Conservation (phyloP, 768 basidiomycete genomes). For the Lepiota subincarnata region DNA sequence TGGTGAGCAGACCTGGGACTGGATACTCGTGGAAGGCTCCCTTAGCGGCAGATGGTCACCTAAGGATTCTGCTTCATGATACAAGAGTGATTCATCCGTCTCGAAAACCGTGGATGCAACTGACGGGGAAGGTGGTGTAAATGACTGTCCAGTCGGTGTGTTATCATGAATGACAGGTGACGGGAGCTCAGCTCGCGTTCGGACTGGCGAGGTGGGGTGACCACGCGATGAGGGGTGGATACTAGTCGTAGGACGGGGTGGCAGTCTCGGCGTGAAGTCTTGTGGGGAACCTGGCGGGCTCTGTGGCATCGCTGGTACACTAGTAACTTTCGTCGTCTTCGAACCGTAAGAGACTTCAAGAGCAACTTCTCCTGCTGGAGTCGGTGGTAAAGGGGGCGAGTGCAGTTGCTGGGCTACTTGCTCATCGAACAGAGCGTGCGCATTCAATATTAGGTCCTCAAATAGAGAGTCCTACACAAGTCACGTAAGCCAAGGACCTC, state of each 20-base stretch:
- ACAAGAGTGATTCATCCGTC: conserved; percentile 17
- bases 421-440: conserved; percentile 67
- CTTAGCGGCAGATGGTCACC: neutral
- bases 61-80: neutral
- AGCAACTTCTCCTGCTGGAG: conserved; percentile 60
- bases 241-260: conserved; percentile 63
- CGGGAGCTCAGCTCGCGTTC: conserved; percentile 22
- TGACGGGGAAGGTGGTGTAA: conserved; percentile 24
- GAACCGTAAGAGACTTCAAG: conserved; percentile 64
- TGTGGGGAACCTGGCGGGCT: conserved; percentile 34
- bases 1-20: neutral
- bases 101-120: conserved; percentile 21
- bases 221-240: conserved; percentile 74
- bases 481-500: neutral
- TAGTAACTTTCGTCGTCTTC: conserved; percentile 61
- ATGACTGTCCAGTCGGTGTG: conserved; percentile 1
- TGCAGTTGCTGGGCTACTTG: conserved; percentile 24
- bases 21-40: neutral
- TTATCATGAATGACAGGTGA: neutral
- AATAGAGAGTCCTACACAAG: conserved; percentile 49
- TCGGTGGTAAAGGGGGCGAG: conserved; percentile 72
- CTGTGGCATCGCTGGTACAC: conserved; percentile 32
- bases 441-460: conserved; percentile 80
- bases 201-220: conserved; percentile 46
- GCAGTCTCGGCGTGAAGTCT: conserved; percentile 73